Percentiles rank a stretch among this genome's conserved stretches.
phyloP scores from a whole-genome alignment of 495 filamentous ascomycete genomes.

The Talaromyces borbonicus region DNA sequence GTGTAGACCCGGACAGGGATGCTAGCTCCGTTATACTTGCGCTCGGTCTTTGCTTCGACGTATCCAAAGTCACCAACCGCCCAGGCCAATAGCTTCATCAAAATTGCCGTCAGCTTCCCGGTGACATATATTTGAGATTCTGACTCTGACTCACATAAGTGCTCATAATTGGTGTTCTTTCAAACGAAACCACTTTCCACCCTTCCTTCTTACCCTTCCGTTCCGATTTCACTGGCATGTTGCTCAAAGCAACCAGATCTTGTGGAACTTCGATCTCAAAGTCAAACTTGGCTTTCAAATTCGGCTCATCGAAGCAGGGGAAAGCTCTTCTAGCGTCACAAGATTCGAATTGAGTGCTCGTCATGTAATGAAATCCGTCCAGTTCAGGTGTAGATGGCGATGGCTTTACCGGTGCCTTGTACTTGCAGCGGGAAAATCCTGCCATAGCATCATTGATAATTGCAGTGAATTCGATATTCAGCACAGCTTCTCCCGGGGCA shows the following conservation, averaged over 20 bases:
- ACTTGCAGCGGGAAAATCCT: constrained; percentile 92
- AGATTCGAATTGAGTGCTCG: constrained; percentile 94
- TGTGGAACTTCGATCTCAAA: constrained; percentile 84
- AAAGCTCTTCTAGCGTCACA: constrained; percentile 91
- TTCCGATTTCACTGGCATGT: constrained; percentile 76
- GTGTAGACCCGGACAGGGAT: constrained; percentile 95
- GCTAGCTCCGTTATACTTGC: constrained; percentile 78
- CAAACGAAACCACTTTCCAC: constrained; percentile 73
- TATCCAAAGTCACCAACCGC: constrained; percentile 96
- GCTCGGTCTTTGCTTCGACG: constrained; percentile 76
- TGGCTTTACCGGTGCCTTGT: constrained; percentile 65
- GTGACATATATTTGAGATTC: no score
- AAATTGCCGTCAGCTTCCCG: background rate
- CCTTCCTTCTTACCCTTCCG: constrained; percentile 48
- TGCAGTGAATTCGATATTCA: constrained; percentile 67
- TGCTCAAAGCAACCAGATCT: constrained; percentile 78
- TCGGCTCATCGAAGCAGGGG: constrained; percentile 97
- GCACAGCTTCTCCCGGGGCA: constrained; percentile 45
- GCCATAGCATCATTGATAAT: constrained; percentile 91
- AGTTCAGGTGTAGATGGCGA: constrained; percentile 66
- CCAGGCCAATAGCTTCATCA: constrained; percentile 76
- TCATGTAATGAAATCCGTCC: constrained; percentile 78
- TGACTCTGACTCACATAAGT: constrained; percentile 55
- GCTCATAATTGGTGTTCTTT: constrained; percentile 85
- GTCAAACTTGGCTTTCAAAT: constrained; percentile 91